A percentile compares a stretch with the other conserved stretches of the same genome.
These are phyloP conservation scores for Yamadazyma insecticola DNA, from an alignment of 805 yeast species.

Conservation along the genomic window DNA sequence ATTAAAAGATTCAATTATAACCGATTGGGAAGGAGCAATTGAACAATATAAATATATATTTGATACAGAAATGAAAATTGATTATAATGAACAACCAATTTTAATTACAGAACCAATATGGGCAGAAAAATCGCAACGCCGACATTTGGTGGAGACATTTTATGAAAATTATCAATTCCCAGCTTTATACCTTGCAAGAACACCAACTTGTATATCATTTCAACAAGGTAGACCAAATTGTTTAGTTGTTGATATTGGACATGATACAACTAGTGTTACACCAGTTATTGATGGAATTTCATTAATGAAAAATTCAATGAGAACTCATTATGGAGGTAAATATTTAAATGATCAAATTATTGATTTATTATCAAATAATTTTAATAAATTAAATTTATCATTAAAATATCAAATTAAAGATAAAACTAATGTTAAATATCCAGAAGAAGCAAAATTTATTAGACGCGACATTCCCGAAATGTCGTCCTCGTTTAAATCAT, in stretches of 20 bases:
- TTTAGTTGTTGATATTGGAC: constrained; percentile 82
- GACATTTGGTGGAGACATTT: constrained; percentile 64
- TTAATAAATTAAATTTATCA: constrained; percentile 10
- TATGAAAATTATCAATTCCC: constrained; percentile 69
- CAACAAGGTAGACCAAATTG: constrained; percentile 87
- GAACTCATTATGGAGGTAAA: constrained; percentile 71
- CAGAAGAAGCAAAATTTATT: constrained; percentile 23
- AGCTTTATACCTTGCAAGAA: constrained; percentile 74
- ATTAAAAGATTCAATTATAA: constrained; percentile 55
- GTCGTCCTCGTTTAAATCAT: constrained; percentile 50
- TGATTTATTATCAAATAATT: constrained; percentile 33
- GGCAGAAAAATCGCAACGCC: constrained; percentile 66
- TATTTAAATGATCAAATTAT: constrained; percentile 53
- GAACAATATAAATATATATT: constrained; percentile 69
- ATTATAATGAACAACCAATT: constrained; percentile 66
- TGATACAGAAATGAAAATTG: constrained; percentile 44
- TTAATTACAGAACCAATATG: constrained; percentile 84
- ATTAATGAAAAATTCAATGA: constrained; percentile 60
- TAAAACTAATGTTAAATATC: constrained; percentile 33
- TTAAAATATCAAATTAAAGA: constrained; percentile 45
- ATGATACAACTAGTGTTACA: constrained; percentile 68
- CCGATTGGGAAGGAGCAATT: constrained; percentile 83
- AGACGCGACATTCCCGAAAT: constrained; percentile 23
- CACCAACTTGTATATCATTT: constrained; percentile 85
- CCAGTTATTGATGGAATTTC: constrained; percentile 84